Percentiles rank a stretch among this genome's conserved stretches.
phyloP scores from a whole-genome alignment of 2,329 filamentous ascomycete genomes.

The Ceratocystis albifundus region DNA sequence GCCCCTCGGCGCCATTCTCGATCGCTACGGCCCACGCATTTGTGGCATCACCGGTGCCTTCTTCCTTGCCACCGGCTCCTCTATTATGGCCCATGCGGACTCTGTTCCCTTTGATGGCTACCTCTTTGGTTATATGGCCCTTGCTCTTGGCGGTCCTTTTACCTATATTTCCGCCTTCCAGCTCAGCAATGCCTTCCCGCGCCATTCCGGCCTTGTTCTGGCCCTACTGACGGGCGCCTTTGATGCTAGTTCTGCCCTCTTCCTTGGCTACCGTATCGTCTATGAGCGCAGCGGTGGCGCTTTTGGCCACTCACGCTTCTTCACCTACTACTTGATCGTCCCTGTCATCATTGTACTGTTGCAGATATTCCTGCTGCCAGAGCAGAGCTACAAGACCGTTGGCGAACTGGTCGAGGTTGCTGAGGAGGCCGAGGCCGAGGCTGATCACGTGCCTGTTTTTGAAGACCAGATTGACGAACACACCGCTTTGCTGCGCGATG shows the following conservation, averaged over 20 bases:
- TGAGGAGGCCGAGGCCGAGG: conserved; percentile 39
- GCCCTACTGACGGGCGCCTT: conserved; percentile 72
- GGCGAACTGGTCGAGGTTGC: conserved; percentile 69
- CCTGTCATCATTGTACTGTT: conserved; percentile 53
- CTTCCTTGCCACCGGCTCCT: conserved; percentile 56
- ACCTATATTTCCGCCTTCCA: conserved; percentile 77
- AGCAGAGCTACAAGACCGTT: conserved; percentile 69
- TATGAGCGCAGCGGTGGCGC: conserved; percentile 46
- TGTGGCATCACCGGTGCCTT: conserved; percentile 60
- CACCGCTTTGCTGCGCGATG: conserved; percentile 42
- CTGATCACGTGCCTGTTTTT: conserved; percentile 26
- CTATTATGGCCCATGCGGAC: conserved; percentile 58
- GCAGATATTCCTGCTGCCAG: conserved; percentile 62
- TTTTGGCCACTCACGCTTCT: conserved; percentile 58
- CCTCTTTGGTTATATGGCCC: conserved; percentile 60
- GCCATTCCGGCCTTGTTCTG: conserved; percentile 64
- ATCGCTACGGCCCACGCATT: conserved; percentile 66
- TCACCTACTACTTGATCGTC: conserved; percentile 59
- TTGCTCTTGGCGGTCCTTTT: conserved; percentile 69
- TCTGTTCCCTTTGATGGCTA: conserved; percentile 61
- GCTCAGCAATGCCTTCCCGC: conserved; percentile 71
- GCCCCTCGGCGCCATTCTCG: conserved; percentile 73
- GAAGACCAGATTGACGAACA: conserved; percentile 50
- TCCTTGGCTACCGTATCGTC: conserved; percentile 60
- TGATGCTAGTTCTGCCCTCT: conserved; percentile 69